phyloP scores from a whole-genome alignment of 2,329 filamentous ascomycete genomes.

The Amylocarpus encephaloides region DNA sequence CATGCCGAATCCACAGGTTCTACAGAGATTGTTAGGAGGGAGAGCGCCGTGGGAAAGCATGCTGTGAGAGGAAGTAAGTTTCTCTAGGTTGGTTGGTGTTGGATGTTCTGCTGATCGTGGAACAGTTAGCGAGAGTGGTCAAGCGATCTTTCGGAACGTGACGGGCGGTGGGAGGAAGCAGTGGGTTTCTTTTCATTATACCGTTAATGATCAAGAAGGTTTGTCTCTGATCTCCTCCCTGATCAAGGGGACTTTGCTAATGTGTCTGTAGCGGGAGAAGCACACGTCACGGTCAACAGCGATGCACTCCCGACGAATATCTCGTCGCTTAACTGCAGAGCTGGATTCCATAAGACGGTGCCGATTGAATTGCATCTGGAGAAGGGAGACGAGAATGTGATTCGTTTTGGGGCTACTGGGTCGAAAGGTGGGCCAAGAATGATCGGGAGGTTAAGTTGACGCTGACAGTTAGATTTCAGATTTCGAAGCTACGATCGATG shows the following conservation, averaged over 20 bases:
- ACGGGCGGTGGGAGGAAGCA: slow-evolving; percentile 33
- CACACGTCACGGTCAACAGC: slow-evolving; percentile 33
- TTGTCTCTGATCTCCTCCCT: not conserved
- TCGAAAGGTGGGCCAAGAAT: slow-evolving; percentile 19
- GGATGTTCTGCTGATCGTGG: slow-evolving; percentile 2
- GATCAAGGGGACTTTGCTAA: not conserved
- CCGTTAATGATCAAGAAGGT: slow-evolving; percentile 29
- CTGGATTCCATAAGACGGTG: slow-evolving; percentile 33
- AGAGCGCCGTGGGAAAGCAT: too few species aligned
- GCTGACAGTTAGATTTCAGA: slow-evolving; percentile 3
- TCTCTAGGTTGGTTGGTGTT: slow-evolving; percentile 1
- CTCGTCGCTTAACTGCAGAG: slow-evolving; percentile 33
- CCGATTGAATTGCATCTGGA: slow-evolving; percentile 31
- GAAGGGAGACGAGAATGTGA: slow-evolving; percentile 32
- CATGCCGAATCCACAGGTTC: slow-evolving; percentile 26
- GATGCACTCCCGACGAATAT: slow-evolving; percentile 31
- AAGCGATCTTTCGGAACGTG: slow-evolving; percentile 34
- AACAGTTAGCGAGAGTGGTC: slow-evolving; percentile 22
- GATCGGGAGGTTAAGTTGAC: not conserved
- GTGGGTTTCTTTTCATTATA: slow-evolving; percentile 36
- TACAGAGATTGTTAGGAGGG: not conserved
- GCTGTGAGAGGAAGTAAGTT: not conserved
- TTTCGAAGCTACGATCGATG: slow-evolving; percentile 14
- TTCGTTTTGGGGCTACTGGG: slow-evolving; percentile 33
- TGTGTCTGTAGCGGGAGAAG: slow-evolving; percentile 28